Evolutionary conservation across 441 rosid species (phyloP).

Genomic region (Daphne laureola): DNA sequence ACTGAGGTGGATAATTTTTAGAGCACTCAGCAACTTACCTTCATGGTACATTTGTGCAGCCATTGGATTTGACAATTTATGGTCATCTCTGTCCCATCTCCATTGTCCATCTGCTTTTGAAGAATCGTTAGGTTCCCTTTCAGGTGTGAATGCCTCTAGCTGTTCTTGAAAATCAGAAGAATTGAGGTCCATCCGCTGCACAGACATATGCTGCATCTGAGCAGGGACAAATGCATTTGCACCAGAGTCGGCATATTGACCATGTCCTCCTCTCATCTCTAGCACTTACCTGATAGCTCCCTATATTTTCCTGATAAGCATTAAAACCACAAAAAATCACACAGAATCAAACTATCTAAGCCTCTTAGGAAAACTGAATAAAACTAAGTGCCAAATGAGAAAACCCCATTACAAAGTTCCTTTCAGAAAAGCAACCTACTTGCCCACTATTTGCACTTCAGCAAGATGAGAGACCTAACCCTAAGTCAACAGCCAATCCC

Average conservation of each 20-base stretch:
- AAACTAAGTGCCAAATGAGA: no score
- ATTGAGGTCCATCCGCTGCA: constrained; percentile 42
- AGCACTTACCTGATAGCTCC: no score
- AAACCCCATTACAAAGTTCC: no score
- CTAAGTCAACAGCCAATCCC: no score
- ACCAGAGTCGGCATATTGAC: constrained; percentile 51
- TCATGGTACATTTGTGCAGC: constrained; percentile 44
- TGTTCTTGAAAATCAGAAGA: constrained; percentile 62
- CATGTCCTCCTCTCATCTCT: constrained; percentile 58
- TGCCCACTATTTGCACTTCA: no score
- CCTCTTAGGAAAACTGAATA: no score
- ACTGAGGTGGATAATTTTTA: no score
- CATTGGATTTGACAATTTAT: constrained; percentile 44
- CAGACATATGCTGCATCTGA: constrained; percentile 50
- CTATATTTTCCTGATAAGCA: no score
- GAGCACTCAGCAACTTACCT: constrained; percentile 24
- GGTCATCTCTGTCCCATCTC: constrained; percentile 78
- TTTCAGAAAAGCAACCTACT: no score
- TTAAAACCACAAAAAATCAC: no score
- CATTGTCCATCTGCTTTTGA: constrained; percentile 53
- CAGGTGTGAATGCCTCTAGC: constrained; percentile 87
- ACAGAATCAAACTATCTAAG: no score
- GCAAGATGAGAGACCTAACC: no score
- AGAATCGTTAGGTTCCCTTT: constrained; percentile 50
- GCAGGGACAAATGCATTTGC: constrained; percentile 43